phyloP scores from a whole-genome alignment of 208 protist species.

The Leishmania major region DNA sequence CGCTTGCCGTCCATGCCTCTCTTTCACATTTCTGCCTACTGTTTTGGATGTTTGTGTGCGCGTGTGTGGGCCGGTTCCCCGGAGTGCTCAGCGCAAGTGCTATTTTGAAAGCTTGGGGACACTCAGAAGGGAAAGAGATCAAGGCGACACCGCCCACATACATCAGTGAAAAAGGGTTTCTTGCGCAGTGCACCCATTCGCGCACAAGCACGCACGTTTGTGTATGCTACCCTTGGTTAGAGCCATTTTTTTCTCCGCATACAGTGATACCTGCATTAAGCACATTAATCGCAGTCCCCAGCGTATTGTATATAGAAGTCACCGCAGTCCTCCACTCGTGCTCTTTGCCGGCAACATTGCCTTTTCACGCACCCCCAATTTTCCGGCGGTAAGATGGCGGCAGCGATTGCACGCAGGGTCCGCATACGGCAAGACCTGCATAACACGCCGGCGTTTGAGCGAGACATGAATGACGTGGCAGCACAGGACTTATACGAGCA shows the following conservation, averaged over 20 bases:
- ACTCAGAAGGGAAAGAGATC: neutral
- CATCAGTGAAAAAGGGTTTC: neutral
- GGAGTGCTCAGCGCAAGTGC: neutral
- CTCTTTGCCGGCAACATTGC: neutral
- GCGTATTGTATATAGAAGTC: neutral
- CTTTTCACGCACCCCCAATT: neutral
- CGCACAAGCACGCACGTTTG: neutral
- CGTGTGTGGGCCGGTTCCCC: neutral
- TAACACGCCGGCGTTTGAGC: slow-evolving; percentile 55
- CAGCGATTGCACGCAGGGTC: slow-evolving; percentile 11
- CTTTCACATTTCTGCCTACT: neutral
- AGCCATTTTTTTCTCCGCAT: neutral
- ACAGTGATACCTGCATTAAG: neutral
- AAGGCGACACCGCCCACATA: neutral
- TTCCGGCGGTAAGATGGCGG: slow-evolving; percentile 4
- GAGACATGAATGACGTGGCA: slow-evolving; percentile 74
- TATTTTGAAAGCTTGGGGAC: neutral
- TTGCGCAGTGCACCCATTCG: neutral
- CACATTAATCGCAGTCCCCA: neutral
- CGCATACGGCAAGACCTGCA: slow-evolving; percentile 79
- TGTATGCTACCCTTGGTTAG: neutral
- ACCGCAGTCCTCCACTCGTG: neutral
- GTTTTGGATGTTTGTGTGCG: neutral
- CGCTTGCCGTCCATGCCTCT: neutral
- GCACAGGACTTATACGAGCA: slow-evolving; percentile 85